Conservation (phyloP, 2,329 filamentous ascomycete genomes). For the Elsinoe perseae region DNA sequence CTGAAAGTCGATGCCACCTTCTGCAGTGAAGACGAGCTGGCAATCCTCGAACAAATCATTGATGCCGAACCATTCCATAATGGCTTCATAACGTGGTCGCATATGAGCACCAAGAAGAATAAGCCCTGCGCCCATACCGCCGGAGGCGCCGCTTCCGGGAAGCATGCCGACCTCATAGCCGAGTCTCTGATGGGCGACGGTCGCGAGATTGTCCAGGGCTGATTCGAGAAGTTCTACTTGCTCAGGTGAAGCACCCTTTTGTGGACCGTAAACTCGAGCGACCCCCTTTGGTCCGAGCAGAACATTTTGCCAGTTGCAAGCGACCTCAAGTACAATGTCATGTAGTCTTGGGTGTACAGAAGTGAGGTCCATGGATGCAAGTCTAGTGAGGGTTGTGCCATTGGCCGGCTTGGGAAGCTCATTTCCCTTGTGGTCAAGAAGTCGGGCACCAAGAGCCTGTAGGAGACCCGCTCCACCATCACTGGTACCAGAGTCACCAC, state of each 20-base stretch:
- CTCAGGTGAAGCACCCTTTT: slow-evolving; percentile 42
- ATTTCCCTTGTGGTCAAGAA: slow-evolving; percentile 35
- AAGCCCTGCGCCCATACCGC: slow-evolving; percentile 46
- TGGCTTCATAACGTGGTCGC: slow-evolving; percentile 42
- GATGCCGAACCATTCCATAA: slow-evolving; percentile 45
- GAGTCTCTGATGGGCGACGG: slow-evolving; percentile 30
- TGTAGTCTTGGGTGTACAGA: slow-evolving; percentile 34
- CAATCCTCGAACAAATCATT: slow-evolving; percentile 41
- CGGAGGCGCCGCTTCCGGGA: slow-evolving; percentile 46
- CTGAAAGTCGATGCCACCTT: slow-evolving; percentile 47
- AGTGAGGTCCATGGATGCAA: slow-evolving; percentile 37
- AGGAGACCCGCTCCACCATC: slow-evolving; percentile 49
- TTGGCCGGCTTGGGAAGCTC: slow-evolving; percentile 36
- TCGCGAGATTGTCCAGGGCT: slow-evolving; percentile 39
- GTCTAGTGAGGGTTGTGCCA: slow-evolving; percentile 33
- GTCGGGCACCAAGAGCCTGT: slow-evolving; percentile 43
- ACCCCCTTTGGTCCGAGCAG: slow-evolving; percentile 44
- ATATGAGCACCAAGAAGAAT: slow-evolving; percentile 42
- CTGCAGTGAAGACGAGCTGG: slow-evolving; percentile 47
- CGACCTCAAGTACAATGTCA: slow-evolving; percentile 40
- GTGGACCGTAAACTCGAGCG: slow-evolving; percentile 44
- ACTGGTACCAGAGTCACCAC: slow-evolving; percentile 48
- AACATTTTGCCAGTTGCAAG: slow-evolving; percentile 47
- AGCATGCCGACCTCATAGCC: slow-evolving; percentile 32
- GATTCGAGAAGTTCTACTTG: slow-evolving; percentile 38